Base-by-base conservation (phyloP, 805 yeast genomes). In the Ogataea corticis region DNA sequence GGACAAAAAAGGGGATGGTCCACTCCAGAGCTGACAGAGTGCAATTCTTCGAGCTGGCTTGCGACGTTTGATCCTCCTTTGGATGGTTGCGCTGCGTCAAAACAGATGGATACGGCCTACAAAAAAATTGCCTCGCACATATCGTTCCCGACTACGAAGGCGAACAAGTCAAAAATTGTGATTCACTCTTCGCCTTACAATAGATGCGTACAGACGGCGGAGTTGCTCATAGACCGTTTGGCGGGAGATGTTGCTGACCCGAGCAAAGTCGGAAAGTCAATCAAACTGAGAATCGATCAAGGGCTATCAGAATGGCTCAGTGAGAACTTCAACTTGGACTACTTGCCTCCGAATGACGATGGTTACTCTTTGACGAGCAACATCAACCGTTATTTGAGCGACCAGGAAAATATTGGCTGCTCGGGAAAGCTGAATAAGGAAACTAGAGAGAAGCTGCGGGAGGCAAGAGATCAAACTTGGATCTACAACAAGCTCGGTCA, bases 291-390 rank as follows among this genome's bases (percentile, higher is more conserved):
- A 17, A 57, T 72, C 3, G 77, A 72, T 44, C 77, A 72, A 38
- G 67, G 65, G 1, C 53, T 71, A 10, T 64, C 71, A 2, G 77
- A 72, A 38, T 73, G 77, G 77, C 59, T 72, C n/a, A 68, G 60
- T 46, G 66, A 64, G 11, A 69, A 69, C 33, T 65, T 69, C 38
- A 70, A 71, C 44, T 56, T 69, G 29, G 63, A 64, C 35, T 65
- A 60, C 44, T 59, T 65, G 37, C 77, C 77, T 2, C 77, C 77
- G 6, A 72, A 71, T 48, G 77, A 73, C 55, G 69, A 68, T 44
- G 77, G 77, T 12, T 66, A 63, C 10, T 62, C 73, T 1, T 56
- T 73, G 55, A 57, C 70, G 17, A 65, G 66, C 48, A 64, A 67
- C 38, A 66, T 73, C 7, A 64, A 69, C 33, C 66, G 66, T 19